Percentiles rank a stretch among this genome's conserved stretches.
phyloP scores from a whole-genome alignment of 2,329 filamentous ascomycete species.

The Colletotrichum limetticola region DNA sequence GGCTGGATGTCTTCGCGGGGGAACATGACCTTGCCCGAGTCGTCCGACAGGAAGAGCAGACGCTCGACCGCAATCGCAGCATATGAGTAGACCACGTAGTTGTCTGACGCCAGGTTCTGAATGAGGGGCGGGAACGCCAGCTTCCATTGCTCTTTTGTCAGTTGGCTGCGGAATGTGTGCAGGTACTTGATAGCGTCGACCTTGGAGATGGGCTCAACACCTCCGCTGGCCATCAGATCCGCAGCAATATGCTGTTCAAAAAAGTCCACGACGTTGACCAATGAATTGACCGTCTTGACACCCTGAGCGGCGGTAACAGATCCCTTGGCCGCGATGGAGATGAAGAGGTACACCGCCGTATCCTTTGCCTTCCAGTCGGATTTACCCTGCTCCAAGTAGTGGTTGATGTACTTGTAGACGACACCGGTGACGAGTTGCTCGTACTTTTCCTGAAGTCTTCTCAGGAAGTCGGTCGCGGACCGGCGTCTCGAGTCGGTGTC shows the following conservation, averaged over 20 bases:
- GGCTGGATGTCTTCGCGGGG: slow-evolving; percentile 81
- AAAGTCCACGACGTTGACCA: slow-evolving; percentile 91
- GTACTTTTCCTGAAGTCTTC: slow-evolving; percentile 89
- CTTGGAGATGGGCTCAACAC: slow-evolving; percentile 86
- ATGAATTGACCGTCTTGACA: slow-evolving; percentile 88
- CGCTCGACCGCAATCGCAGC: slow-evolving; percentile 97
- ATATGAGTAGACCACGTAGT: slow-evolving; percentile 98
- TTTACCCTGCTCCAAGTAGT: slow-evolving; percentile 84
- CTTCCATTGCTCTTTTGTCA: slow-evolving; percentile 92
- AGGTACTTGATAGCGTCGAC: slow-evolving; percentile 99
- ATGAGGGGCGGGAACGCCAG: slow-evolving; percentile 90
- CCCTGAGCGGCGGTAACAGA: slow-evolving; percentile 87
- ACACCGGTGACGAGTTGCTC: slow-evolving; percentile 85
- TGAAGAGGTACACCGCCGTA: slow-evolving; percentile 96
- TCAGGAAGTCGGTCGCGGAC: slow-evolving; percentile 93
- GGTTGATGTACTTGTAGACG: slow-evolving; percentile 87
- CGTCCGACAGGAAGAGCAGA: slow-evolving; percentile 84
- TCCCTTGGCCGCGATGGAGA: slow-evolving; percentile 93
- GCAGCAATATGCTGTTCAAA: slow-evolving; percentile 92
- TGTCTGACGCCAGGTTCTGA: slow-evolving; percentile 86
- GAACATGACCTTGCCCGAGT: slow-evolving; percentile 81
- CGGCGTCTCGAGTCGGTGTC: slow-evolving; percentile 93
- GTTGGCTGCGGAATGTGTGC: slow-evolving; percentile 94
- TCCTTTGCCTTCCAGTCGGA: slow-evolving; percentile 97
- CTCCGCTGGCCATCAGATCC: slow-evolving; percentile 80